These are phyloP conservation scores for Protomyces lactucae-debilis DNA, from an alignment of 1,139 yeast species.

Conservation along the genomic window DNA sequence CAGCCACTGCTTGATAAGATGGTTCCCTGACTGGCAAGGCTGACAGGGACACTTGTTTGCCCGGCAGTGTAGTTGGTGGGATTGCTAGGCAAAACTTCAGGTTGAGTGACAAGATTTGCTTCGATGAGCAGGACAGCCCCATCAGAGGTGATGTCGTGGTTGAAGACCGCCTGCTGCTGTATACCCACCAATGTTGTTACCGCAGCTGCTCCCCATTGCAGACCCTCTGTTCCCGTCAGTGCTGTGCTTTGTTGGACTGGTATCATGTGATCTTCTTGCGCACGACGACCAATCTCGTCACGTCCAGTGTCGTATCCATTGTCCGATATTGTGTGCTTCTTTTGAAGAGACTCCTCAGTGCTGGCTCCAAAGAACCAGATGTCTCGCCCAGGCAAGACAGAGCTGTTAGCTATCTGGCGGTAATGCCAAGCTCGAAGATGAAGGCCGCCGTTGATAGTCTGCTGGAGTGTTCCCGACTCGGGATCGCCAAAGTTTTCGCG, in stretches of 20 bases:
- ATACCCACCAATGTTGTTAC: neutral
- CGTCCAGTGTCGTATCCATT: conserved; percentile 16
- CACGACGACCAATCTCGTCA: conserved; percentile 14
- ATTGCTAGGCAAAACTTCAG: no score
- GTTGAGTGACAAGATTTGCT: no score
- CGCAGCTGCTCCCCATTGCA: neutral
- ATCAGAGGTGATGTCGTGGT: neutral
- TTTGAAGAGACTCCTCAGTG: conserved; percentile 2
- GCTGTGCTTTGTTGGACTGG: neutral
- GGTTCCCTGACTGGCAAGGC: no score
- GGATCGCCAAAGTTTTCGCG: conserved; percentile 23
- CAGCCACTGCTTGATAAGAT: no score
- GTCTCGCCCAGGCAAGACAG: neutral
- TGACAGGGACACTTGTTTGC: no score
- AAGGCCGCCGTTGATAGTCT: conserved; percentile 10
- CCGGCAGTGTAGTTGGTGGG: no score
- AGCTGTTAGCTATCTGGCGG: neutral
- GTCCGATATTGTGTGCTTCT: neutral
- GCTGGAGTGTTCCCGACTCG: conserved; percentile 3
- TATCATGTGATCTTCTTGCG: neutral
- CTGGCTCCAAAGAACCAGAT: conserved; percentile 18
- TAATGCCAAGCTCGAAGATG: conserved; percentile 22
- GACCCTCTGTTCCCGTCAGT: neutral
- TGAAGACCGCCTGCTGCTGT: neutral
- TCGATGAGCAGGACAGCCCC: neutral